phyloP scores from a whole-genome alignment of 192 early-diverging fungal genomes.

The Backusella tuberculispora region DNA sequence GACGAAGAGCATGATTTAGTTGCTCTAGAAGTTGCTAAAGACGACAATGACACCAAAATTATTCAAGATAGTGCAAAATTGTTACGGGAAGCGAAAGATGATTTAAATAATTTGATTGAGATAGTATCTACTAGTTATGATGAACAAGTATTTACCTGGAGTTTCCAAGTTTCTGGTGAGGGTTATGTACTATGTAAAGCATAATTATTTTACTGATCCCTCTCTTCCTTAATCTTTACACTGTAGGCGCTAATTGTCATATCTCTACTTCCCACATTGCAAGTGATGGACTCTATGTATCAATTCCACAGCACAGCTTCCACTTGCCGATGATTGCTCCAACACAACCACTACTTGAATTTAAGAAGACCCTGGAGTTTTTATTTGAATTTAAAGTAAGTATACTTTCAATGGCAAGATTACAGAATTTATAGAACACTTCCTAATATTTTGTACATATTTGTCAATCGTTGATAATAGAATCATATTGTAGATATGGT shows the following conservation, averaged over 20 bases:
- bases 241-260: neutral
- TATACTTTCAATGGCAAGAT: constrained; percentile 17
- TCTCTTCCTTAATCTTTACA: neutral
- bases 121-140: neutral
- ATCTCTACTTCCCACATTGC: constrained; percentile 7
- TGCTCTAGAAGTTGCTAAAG: neutral
- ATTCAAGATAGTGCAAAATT: constrained; percentile 4
- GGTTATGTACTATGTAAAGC: neutral
- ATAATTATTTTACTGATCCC: constrained; percentile 4
- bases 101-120: neutral
- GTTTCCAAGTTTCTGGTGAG: constrained; percentile 3
- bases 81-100: constrained; percentile 2
- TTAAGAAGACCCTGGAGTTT: constrained; percentile 7
- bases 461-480: neutral
- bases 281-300: constrained; percentile 14
- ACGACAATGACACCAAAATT: neutral
- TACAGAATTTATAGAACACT: constrained; percentile 16
- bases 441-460: constrained; percentile 14
- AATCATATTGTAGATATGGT: constrained; percentile 5
- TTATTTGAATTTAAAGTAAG: neutral
- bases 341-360: constrained; percentile 5
- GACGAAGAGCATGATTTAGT: neutral
- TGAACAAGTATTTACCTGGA: constrained; percentile 6
- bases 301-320: neutral
- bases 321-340: neutral